Evolutionary conservation across 2,329 filamentous ascomycete species (phyloP).

Genomic region (Exophiala phaeomuriformis): DNA sequence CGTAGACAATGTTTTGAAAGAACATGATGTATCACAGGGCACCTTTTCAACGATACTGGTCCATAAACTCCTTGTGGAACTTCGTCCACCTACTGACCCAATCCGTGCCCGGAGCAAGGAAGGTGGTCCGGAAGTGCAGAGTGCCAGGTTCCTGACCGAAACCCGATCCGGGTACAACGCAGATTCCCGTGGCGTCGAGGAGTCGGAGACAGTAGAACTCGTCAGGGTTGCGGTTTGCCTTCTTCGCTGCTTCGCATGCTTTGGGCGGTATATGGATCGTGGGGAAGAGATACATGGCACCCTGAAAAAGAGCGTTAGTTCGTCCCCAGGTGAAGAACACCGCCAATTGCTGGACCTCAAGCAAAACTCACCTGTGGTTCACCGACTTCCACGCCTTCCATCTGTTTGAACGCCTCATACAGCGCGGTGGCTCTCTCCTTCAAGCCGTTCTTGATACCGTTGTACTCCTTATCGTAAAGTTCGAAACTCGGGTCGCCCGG

Average conservation of each 20-base stretch:
- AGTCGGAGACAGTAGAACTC: constrained; percentile 91
- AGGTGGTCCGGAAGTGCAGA: constrained; percentile 92
- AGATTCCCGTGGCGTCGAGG: constrained; percentile 89
- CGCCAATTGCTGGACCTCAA: background rate
- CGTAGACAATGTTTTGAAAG: background rate
- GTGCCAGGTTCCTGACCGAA: constrained; percentile 92
- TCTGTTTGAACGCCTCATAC: constrained; percentile 81
- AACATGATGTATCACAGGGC: background rate
- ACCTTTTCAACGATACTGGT: constrained; percentile 53
- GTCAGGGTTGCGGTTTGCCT: constrained; percentile 68
- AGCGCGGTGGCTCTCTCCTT: constrained; percentile 73
- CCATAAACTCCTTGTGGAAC: constrained; percentile 89
- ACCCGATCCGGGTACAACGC: constrained; percentile 82
- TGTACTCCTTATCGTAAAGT: constrained; percentile 79
- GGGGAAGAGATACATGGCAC: constrained; percentile 98
- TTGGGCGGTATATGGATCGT: constrained; percentile 73
- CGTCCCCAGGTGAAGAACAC: background rate
- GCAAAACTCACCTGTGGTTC: constrained; percentile 56
- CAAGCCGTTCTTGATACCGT: constrained; percentile 70
- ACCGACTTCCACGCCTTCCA: constrained; percentile 93
- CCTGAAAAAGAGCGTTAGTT: constrained; percentile 43
- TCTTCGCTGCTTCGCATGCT: constrained; percentile 66
- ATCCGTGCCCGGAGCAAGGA: constrained; percentile 90
- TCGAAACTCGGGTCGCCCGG: constrained; percentile 75
- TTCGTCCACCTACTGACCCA: constrained; percentile 82